These are phyloP conservation scores for Schizophyllum amplum DNA, from an alignment of 1,284 basidiomycete species.

Conservation along the genomic window DNA sequence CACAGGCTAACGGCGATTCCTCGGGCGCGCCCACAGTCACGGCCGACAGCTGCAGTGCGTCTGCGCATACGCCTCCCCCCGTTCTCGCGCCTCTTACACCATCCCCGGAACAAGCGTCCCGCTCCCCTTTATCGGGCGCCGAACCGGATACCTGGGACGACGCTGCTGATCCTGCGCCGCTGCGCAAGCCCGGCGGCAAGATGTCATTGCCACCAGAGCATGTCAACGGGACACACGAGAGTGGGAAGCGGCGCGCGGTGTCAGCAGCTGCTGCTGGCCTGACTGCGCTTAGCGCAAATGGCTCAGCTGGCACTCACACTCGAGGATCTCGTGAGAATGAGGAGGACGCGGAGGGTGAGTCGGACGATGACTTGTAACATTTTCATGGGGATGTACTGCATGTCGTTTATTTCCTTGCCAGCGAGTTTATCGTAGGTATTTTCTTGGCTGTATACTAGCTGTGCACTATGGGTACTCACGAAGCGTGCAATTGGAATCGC, in stretches of 20 bases:
- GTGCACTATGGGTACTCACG: not conserved
- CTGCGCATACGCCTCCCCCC: not conserved
- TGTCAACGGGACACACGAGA: not conserved
- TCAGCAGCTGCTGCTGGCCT: not conserved
- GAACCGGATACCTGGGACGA: not conserved
- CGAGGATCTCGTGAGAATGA: conserved; percentile 26
- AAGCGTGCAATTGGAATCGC: not conserved
- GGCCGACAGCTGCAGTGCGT: not conserved
- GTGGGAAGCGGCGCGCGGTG: not conserved
- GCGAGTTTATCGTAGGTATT: not conserved
- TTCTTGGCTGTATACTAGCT: not conserved
- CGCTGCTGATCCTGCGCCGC: not conserved
- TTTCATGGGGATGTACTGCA: not conserved
- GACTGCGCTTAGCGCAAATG: not conserved
- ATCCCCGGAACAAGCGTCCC: not conserved
- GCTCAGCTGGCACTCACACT: not conserved
- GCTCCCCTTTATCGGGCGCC: not conserved
- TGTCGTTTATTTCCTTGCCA: not conserved
- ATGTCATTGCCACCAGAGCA: not conserved
- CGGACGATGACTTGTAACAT: not conserved
- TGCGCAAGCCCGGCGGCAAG: not conserved
- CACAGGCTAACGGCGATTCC: not conserved
- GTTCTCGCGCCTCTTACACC: not conserved
- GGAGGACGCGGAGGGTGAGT: not conserved
- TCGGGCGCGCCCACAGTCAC: not conserved